Percentiles rank a stretch among this genome's conserved stretches.
These are phyloP conservation scores for Phytopythium mirpurense DNA, from an alignment of 352 stramenopile species.

Conservation along the genomic window DNA sequence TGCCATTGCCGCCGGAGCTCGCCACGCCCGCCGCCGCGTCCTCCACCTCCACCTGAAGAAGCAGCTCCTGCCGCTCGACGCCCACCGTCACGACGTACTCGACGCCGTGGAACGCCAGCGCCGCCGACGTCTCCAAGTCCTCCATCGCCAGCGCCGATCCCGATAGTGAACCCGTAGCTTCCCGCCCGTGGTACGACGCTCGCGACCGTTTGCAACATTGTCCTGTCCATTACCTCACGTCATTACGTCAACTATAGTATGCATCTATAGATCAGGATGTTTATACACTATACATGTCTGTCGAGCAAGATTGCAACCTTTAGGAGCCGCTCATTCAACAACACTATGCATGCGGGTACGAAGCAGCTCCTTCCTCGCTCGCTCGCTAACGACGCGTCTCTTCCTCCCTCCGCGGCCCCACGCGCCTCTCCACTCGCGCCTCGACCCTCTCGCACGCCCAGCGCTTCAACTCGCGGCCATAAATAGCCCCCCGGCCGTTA, in stretches of 20 bases:
- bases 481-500: not conserved
- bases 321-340: too few species aligned
- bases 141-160: constrained; percentile 19
- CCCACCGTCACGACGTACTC: constrained; percentile 69
- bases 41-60: constrained; percentile 66
- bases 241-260: not conserved
- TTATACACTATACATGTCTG: not conserved
- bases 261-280: not conserved
- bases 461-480: not conserved
- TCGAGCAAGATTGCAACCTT: not conserved
- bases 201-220: not conserved
- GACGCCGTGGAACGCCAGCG: constrained; percentile 67
- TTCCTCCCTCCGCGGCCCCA: not conserved
- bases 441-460: not conserved
- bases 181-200: too few species aligned
- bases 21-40: constrained; percentile 10
- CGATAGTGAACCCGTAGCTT: not conserved
- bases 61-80: constrained; percentile 49
- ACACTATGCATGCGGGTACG: too few species aligned
- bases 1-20: not conserved
- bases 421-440: not conserved
- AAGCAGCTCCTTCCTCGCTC: too few species aligned
- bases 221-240: not conserved
- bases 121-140: constrained; percentile 55
- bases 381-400: not conserved